Conservation (phyloP, 805 yeast genomes). For the Kazachstania viticola region DNA sequence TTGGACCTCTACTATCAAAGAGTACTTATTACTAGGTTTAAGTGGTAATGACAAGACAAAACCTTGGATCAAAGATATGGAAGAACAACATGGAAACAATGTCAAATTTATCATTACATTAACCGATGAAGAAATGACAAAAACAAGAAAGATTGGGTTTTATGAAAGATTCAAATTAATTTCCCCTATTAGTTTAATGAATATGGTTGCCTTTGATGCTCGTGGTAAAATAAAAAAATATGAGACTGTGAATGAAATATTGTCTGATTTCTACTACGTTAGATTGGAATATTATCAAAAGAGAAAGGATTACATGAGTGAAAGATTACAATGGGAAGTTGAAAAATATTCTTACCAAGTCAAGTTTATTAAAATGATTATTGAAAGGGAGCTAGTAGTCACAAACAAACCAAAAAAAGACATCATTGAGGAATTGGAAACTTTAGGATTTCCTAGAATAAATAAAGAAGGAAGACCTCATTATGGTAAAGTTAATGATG, state of each 20-base stretch:
- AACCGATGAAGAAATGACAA: slow-evolving; percentile 71
- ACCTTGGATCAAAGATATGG: slow-evolving; percentile 90
- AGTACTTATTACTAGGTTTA: slow-evolving; percentile 62
- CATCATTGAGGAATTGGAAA: slow-evolving; percentile 51
- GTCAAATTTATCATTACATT: slow-evolving; percentile 71
- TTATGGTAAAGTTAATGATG: slow-evolving; percentile 30
- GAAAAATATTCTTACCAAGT: slow-evolving; percentile 75
- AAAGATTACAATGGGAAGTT: slow-evolving; percentile 59
- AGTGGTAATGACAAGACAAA: slow-evolving; percentile 61
- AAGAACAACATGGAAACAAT: slow-evolving; percentile 81
- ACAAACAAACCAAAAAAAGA: slow-evolving; percentile 62
- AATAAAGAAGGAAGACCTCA: slow-evolving; percentile 59
- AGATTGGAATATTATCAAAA: slow-evolving; percentile 84
- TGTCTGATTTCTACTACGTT: slow-evolving; percentile 74
- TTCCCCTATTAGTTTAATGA: slow-evolving; percentile 55
- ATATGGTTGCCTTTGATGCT: slow-evolving; percentile 95
- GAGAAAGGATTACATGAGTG: slow-evolving; percentile 72
- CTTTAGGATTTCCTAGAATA: slow-evolving; percentile 62
- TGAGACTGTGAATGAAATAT: slow-evolving; percentile 61
- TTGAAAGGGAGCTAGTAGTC: slow-evolving; percentile 58
- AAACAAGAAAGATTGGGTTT: slow-evolving; percentile 62
- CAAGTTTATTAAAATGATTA: slow-evolving; percentile 80
- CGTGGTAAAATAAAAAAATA: slow-evolving; percentile 79
- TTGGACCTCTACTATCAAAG: slow-evolving; percentile 90
- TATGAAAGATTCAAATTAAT: slow-evolving; percentile 74